Conservation (phyloP, 2,329 filamentous ascomycete genomes). For the Pseudogymnoascus sp. region DNA sequence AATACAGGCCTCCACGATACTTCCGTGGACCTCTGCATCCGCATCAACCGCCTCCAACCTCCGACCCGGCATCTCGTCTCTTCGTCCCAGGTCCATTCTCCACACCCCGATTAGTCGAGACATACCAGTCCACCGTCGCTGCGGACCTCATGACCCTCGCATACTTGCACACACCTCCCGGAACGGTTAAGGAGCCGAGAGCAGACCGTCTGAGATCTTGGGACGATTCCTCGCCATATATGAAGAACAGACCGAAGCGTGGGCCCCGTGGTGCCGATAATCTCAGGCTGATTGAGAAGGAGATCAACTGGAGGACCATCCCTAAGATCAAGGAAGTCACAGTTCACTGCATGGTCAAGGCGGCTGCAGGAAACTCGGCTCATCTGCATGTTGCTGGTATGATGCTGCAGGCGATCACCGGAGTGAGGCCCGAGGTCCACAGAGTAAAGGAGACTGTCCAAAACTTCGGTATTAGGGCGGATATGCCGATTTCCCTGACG, state of each 20-base stretch:
- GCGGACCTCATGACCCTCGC: constrained; percentile 81
- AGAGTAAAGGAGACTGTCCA: constrained; percentile 60
- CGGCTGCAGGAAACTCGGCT: constrained; percentile 60
- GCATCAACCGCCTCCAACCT: constrained; percentile 76
- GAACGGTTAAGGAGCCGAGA: constrained; percentile 48
- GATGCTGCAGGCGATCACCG: constrained; percentile 76
- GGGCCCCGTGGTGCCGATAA: constrained; percentile 72
- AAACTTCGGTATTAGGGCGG: constrained; percentile 65
- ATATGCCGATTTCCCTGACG: constrained; percentile 67
- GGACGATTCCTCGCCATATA: constrained; percentile 88
- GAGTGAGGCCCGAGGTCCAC: constrained; percentile 62
- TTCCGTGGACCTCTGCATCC: constrained; percentile 89
- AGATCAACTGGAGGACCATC: constrained; percentile 74
- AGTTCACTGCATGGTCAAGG: constrained; percentile 64
- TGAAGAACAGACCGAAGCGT: constrained; percentile 79
- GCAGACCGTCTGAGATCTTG: constrained; percentile 69
- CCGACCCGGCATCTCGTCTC: constrained; percentile 77
- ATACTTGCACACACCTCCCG: constrained; percentile 79
- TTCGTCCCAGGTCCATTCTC: constrained; percentile 90
- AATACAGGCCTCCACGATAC: constrained; percentile 90
- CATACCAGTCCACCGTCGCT: constrained; percentile 77
- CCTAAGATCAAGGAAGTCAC: constrained; percentile 75
- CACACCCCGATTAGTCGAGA: constrained; percentile 78
- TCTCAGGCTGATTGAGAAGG: constrained; percentile 61
- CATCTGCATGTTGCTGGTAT: constrained; percentile 76